Evolutionary conservation across 345 rosid genomes (phyloP).

Genomic region (Nephelium lappaceum): DNA sequence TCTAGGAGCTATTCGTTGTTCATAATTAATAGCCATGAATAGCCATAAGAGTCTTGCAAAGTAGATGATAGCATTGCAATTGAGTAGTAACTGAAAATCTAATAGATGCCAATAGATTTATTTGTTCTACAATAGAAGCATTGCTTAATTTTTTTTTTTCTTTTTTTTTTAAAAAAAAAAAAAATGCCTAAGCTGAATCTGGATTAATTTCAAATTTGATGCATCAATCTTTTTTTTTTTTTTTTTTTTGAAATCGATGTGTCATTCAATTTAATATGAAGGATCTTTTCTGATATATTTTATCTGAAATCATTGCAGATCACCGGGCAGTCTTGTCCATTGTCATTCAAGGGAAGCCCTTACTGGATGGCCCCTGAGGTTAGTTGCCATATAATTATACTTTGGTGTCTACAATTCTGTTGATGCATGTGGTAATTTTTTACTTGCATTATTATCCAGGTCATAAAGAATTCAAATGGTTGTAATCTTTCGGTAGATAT

Average conservation of each 20-base stretch:
- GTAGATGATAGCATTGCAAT: neutral
- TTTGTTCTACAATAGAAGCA: slow-evolving; percentile 8
- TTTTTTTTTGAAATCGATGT: too few species aligned
- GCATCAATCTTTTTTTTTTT: neutral
- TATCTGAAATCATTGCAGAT: slow-evolving; percentile 52
- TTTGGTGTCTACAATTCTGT: neutral
- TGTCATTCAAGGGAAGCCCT: slow-evolving; percentile 86
- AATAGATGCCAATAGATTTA: neutral
- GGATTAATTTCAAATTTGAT: slow-evolving; percentile 6
- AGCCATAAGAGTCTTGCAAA: neutral
- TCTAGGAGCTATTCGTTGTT: slow-evolving; percentile 5
- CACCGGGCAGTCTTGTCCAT: slow-evolving; percentile 75
- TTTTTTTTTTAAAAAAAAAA: too few species aligned
- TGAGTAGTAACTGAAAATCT: neutral
- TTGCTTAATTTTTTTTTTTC: neutral
- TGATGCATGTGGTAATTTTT: slow-evolving; percentile 18
- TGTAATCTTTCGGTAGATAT: slow-evolving; percentile 81
- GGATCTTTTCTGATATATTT: slow-evolving; percentile 21
- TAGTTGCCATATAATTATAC: slow-evolving; percentile 15
- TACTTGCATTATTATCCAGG: slow-evolving; percentile 41
- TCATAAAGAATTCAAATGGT: slow-evolving; percentile 70
- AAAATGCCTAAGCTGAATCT: slow-evolving; percentile 1
- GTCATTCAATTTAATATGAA: neutral
- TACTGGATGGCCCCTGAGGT: slow-evolving; percentile 98
- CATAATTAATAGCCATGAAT: neutral